A percentile compares a stretch with the other conserved stretches of the same genome.
These are phyloP conservation scores for Volutella citrinella DNA, from an alignment of 2,329 filamentous ascomycete genomes.

Conservation along the genomic window DNA sequence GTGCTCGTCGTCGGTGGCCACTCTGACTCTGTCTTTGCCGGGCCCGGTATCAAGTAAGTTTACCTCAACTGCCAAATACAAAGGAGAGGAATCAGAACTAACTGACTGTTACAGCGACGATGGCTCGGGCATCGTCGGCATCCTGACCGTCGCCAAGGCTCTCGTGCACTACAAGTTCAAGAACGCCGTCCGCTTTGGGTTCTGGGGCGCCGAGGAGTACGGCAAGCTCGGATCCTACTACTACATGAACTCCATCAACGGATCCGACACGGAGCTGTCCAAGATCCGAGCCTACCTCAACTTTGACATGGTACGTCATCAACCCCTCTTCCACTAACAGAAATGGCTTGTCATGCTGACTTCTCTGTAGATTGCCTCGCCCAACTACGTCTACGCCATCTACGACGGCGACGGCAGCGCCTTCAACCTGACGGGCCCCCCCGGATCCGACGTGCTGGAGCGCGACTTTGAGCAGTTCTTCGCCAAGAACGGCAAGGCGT, in stretches of 20 bases:
- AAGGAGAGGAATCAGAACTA: neutral
- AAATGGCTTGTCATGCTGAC: constrained; percentile 1
- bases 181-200: constrained; percentile 48
- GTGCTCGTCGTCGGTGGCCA: constrained; percentile 47
- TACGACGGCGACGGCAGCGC: constrained; percentile 61
- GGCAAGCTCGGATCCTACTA: constrained; percentile 47
- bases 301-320: constrained; percentile 53
- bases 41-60: constrained; percentile 54
- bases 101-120: constrained; percentile 41
- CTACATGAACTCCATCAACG: constrained; percentile 42
- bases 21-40: constrained; percentile 46
- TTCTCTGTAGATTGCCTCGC: constrained; percentile 37
- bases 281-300: constrained; percentile 55
- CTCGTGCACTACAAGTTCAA: constrained; percentile 42
- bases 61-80: too few species aligned
- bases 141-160: constrained; percentile 44
- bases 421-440: constrained; percentile 52
- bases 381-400: constrained; percentile 51
- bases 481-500: constrained; percentile 43
- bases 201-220: constrained; percentile 52
- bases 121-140: constrained; percentile 50
- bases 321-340: too few species aligned
- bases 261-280: constrained; percentile 41
- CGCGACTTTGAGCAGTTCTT: constrained; percentile 57
- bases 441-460: constrained; percentile 59